These are phyloP conservation scores for Phytophthora cactorum DNA, from an alignment of 352 stramenopile genomes.

Conservation along the genomic window DNA sequence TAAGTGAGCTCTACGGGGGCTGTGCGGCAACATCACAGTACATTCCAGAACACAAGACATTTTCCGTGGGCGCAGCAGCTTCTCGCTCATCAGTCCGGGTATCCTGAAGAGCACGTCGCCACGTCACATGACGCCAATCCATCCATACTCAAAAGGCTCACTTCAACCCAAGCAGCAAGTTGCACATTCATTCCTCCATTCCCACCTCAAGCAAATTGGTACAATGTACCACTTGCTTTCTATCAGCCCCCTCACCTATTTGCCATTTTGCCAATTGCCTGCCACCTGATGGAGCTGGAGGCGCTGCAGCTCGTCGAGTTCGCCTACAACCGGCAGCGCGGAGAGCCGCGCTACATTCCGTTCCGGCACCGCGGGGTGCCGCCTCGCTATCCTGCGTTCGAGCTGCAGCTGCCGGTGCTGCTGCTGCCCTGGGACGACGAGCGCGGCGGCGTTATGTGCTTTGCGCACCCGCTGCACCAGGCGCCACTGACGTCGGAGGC, in stretches of 20 bases:
- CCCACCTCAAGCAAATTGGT: constrained; percentile 7
- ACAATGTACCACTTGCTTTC: constrained; percentile 5
- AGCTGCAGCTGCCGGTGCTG: constrained; percentile 67
- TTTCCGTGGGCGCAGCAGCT: neutral
- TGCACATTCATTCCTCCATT: neutral
- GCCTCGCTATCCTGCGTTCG: constrained; percentile 73
- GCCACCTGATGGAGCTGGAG: constrained; percentile 34
- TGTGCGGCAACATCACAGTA: neutral
- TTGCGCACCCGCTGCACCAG: constrained; percentile 57
- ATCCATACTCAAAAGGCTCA: neutral
- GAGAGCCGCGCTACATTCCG: constrained; percentile 56
- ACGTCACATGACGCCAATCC: neutral
- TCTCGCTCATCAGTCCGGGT: neutral
- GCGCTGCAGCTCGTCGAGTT: constrained; percentile 73
- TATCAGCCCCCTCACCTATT: neutral
- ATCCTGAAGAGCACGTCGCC: neutral
- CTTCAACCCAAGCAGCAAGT: neutral
- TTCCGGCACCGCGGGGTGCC: constrained; percentile 73
- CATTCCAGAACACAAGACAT: neutral
- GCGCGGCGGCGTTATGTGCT: constrained; percentile 68
- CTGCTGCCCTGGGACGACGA: constrained; percentile 77
- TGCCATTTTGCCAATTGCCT: constrained; percentile 14
- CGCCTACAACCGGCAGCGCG: constrained; percentile 74
- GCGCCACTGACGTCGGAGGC: constrained; percentile 46
- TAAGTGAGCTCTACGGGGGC: no score